Conservation (phyloP, 345 rosid genomes). For the Turnera subulata region DNA sequence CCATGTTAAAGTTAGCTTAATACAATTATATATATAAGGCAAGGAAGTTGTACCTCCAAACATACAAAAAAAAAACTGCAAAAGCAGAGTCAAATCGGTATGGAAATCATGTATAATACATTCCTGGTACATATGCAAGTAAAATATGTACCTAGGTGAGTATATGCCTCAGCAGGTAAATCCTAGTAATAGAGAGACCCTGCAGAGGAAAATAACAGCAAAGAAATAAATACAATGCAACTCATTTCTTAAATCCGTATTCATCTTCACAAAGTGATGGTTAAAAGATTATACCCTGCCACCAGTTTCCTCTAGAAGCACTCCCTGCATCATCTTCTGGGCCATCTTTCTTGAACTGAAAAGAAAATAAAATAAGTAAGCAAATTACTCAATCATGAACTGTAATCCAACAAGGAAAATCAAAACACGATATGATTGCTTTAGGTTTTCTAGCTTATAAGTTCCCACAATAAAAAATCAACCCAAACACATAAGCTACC, state of each 20-base stretch:
- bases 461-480: no score
- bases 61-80: background rate
- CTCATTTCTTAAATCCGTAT: background rate
- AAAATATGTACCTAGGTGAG: conserved; percentile 17
- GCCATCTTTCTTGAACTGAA: conserved; percentile 58
- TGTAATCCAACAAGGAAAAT: background rate
- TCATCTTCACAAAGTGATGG: background rate
- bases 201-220: conserved; percentile 19
- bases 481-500: no score
- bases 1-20: background rate
- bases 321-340: conserved; percentile 71
- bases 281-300: conserved; percentile 61
- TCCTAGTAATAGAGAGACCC: conserved; percentile 57
- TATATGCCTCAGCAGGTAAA: conserved; percentile 6
- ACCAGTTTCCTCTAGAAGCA: conserved; percentile 95
- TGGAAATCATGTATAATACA: background rate
- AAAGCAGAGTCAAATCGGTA: background rate
- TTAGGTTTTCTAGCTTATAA: no score
- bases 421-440: no score
- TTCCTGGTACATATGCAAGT: no score
- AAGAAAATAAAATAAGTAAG: conserved; percentile 1
- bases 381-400: background rate
- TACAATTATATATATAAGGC: background rate
- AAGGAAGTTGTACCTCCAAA: background rate
- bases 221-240: background rate